Evolutionary conservation across 768 basidiomycete species (phyloP).

Genomic region (Butyriboletus loyo): DNA sequence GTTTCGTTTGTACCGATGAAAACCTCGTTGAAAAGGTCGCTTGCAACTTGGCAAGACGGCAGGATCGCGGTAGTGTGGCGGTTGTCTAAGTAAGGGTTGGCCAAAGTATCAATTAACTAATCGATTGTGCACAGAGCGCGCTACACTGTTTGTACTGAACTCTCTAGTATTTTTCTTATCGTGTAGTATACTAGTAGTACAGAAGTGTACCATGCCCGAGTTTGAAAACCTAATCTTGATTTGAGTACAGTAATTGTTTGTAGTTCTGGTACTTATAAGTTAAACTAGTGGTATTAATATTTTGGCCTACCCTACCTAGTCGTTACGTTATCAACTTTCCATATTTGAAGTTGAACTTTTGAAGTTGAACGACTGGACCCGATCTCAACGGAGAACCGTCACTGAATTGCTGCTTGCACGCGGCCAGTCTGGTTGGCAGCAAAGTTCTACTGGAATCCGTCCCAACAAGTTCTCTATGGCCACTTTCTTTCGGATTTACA

Average conservation of each 20-base stretch:
- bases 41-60: not conserved
- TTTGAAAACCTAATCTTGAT: not conserved
- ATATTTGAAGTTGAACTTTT: not conserved
- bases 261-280: too few species aligned
- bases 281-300: not conserved
- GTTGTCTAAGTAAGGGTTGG: too few species aligned
- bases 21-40: not conserved
- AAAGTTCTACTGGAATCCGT: not conserved
- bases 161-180: too few species aligned
- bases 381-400: not conserved
- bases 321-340: not conserved
- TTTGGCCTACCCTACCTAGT: too few species aligned
- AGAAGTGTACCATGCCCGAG: not conserved
- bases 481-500: constrained; percentile 43
- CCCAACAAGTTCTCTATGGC: constrained; percentile 34
- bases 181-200: too few species aligned
- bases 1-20: not conserved
- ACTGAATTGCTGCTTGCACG: not conserved
- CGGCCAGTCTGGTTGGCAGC: not conserved
- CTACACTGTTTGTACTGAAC: too few species aligned
- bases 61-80: too few species aligned
- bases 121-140: too few species aligned
- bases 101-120: too few species aligned
- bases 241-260: too few species aligned
- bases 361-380: not conserved